A percentile compares a stretch with the other conserved stretches of the same genome.
phyloP scores from a whole-genome alignment of 352 stramenopile species.

The Globisporangium mamillatum region DNA sequence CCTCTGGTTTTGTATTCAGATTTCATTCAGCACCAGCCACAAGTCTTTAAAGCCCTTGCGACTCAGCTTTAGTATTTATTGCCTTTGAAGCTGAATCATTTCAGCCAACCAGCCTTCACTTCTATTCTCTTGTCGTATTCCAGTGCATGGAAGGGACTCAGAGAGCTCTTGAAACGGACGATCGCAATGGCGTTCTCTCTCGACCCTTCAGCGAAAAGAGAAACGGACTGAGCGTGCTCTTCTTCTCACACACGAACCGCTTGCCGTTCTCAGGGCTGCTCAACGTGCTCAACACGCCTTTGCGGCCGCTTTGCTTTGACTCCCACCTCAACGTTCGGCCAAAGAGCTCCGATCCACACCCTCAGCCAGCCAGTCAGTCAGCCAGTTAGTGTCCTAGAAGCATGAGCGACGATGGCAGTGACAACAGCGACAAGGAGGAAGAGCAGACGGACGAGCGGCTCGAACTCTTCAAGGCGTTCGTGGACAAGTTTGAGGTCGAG shows the following conservation, averaged over 20 bases:
- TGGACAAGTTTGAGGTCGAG: conserved; percentile 72
- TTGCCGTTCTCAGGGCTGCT: neutral
- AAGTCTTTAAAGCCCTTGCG: neutral
- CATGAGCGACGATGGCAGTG: conserved; percentile 44
- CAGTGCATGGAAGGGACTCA: neutral
- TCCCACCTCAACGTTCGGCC: neutral
- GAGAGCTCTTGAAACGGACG: neutral
- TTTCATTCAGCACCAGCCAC: too few species aligned
- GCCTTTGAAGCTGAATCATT: neutral
- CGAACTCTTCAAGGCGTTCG: conserved; percentile 48
- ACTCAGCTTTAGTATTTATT: neutral
- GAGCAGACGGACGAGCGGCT: conserved; percentile 31
- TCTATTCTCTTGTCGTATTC: neutral
- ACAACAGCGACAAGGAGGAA: conserved; percentile 19
- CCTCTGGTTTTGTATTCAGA: neutral
- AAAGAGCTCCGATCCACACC: neutral
- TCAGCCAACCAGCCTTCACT: neutral
- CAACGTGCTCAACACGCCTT: neutral
- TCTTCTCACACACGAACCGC: neutral
- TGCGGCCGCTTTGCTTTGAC: neutral
- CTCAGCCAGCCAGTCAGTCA: neutral
- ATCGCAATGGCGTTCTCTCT: too few species aligned
- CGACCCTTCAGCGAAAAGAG: neutral
- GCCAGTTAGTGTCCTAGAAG: neutral
- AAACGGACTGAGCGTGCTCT: neutral